phyloP scores from a whole-genome alignment of 768 basidiomycete genomes.

The Rhodotorula taiwanensis region DNA sequence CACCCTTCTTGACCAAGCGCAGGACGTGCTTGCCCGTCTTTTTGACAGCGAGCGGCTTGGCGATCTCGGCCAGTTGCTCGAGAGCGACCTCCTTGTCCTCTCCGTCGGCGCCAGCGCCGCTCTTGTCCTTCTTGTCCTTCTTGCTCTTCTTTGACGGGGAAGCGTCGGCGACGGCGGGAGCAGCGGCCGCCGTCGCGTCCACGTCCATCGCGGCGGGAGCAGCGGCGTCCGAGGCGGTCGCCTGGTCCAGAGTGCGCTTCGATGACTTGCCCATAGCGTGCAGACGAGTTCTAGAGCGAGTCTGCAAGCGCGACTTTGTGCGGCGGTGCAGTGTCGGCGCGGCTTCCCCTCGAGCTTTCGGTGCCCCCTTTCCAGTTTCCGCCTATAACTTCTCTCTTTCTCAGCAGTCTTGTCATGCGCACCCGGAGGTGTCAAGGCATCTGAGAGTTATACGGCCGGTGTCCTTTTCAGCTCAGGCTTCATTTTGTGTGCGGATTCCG shows the following conservation, averaged over 20 bases:
- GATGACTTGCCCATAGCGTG: constrained; percentile 27
- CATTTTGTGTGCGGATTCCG: too few species aligned
- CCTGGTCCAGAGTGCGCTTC: constrained; percentile 28
- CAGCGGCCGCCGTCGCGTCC: constrained; percentile 38
- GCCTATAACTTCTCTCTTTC: too few species aligned
- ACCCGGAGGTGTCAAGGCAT: too few species aligned
- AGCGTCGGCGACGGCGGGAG: constrained; percentile 26
- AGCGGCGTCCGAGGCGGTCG: constrained; percentile 7
- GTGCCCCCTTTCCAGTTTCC: too few species aligned
- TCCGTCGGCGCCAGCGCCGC: constrained; percentile 53
- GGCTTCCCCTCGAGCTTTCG: too few species aligned
- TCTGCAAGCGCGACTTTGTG: too few species aligned
- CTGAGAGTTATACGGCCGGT: too few species aligned
- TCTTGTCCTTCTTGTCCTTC: constrained; percentile 64
- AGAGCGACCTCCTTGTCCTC: constrained; percentile 61
- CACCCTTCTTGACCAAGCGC: constrained; percentile 86
- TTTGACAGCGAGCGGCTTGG: constrained; percentile 77
- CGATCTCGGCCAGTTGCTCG: constrained; percentile 87
- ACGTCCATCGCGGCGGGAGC: neutral
- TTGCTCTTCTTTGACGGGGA: constrained; percentile 52
- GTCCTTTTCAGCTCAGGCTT: too few species aligned
- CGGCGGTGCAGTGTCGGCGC: too few species aligned
- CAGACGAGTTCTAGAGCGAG: neutral
- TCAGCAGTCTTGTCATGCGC: too few species aligned
- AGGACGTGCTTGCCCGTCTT: constrained; percentile 91